Conservation (phyloP, 2,329 filamentous ascomycete genomes). For the Bipolaris gigantea region DNA sequence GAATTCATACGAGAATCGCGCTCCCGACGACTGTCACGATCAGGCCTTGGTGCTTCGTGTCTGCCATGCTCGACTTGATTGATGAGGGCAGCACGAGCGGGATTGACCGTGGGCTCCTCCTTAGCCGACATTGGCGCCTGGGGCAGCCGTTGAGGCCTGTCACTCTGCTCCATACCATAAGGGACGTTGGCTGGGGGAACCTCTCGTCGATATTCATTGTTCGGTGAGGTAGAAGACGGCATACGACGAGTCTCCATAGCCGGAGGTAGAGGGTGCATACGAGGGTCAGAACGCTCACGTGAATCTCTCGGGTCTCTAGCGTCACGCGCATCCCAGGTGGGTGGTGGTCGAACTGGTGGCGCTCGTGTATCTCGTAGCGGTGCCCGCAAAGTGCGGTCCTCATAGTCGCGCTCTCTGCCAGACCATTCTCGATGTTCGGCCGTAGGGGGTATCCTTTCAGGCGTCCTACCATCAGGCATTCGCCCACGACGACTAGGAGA, state of each 20-base stretch:
- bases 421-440: conserved; percentile 40
- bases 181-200: conserved; percentile 20
- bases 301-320: conserved; percentile 32
- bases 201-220: conserved; percentile 37
- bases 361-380: conserved; percentile 38
- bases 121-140: conserved; percentile 14
- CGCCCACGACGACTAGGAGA: conserved; percentile 47
- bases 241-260: conserved; percentile 26
- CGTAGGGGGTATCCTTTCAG: conserved; percentile 32
- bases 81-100: conserved; percentile 49
- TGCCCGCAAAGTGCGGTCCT: conserved; percentile 41
- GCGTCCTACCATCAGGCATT: conserved; percentile 39
- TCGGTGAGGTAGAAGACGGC: conserved; percentile 25
- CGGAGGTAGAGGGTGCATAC: conserved; percentile 27
- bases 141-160: conserved; percentile 24
- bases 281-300: conserved; percentile 37
- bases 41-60: conserved; percentile 30
- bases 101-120: conserved; percentile 44
- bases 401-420: conserved; percentile 41
- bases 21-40: conserved; percentile 38
- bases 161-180: conserved; percentile 28
- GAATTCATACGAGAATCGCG: conserved; percentile 36
- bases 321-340: conserved; percentile 35
- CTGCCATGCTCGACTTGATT: conserved; percentile 35
- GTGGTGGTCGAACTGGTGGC: conserved; percentile 25